These are phyloP conservation scores for Pichia sorboxylosa DNA, from an alignment of 1,139 yeast species.

Conservation along the genomic window DNA sequence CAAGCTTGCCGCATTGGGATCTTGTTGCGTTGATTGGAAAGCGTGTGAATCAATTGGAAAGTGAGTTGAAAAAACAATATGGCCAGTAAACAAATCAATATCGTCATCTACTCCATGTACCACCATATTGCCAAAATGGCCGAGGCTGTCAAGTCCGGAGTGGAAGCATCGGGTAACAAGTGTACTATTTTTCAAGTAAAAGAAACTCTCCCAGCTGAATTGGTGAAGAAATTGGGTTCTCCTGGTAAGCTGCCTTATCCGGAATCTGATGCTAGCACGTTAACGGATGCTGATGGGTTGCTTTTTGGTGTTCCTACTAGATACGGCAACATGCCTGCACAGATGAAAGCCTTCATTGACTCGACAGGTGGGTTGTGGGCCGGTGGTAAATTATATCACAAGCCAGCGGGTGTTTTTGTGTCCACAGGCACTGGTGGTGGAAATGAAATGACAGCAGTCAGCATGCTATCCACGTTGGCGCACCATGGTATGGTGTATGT, in stretches of 20 bases:
- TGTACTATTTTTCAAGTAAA: constrained; percentile 68
- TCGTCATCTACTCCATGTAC: constrained; percentile 70
- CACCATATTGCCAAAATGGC: constrained; percentile 66
- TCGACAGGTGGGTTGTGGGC: constrained; percentile 76
- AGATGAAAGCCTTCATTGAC: constrained; percentile 72
- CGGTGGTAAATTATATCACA: constrained; percentile 56
- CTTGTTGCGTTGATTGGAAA: too few species aligned
- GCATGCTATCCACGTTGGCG: constrained; percentile 51
- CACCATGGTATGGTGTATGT: constrained; percentile 72
- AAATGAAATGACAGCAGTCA: constrained; percentile 59
- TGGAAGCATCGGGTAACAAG: constrained; percentile 57
- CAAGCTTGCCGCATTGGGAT: too few species aligned
- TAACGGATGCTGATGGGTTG: constrained; percentile 58
- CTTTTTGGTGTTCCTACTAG: constrained; percentile 75
- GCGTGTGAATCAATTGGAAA: too few species aligned
- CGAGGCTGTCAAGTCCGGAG: constrained; percentile 55
- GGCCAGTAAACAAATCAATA: constrained; percentile 17
- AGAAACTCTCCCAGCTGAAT: constrained; percentile 61
- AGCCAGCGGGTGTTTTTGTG: constrained; percentile 62
- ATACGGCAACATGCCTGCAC: constrained; percentile 71
- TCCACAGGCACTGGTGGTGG: constrained; percentile 81
- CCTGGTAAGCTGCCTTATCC: constrained; percentile 58
- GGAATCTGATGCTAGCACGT: constrained; percentile 45
- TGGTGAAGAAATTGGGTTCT: constrained; percentile 50
- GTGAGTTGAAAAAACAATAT: too few species aligned